Percentiles rank a stretch among this genome's conserved stretches.
These are phyloP conservation scores for Clarireedia monteithiana DNA, from an alignment of 2,329 filamentous ascomycete genomes.

Conservation along the genomic window DNA sequence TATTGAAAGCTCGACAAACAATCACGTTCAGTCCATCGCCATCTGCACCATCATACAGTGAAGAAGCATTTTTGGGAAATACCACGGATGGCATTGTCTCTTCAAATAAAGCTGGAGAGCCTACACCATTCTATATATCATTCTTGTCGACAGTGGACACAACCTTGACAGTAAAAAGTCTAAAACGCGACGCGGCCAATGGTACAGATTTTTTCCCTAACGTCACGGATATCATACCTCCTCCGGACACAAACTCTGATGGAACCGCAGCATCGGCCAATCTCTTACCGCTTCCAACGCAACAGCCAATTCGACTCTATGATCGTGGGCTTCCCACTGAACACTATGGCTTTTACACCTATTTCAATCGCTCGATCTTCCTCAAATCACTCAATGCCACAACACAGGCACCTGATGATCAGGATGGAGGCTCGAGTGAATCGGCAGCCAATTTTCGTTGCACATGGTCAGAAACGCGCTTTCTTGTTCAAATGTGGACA, in stretches of 20 bases:
- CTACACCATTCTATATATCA: conserved; percentile 82
- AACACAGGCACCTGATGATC: conserved; percentile 37
- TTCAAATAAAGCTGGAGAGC: conserved; percentile 68
- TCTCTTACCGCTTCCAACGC: conserved; percentile 60
- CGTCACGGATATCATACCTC: conserved; percentile 50
- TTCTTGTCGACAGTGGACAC: conserved; percentile 45
- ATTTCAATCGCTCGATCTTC: conserved; percentile 84
- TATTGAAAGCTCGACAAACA: conserved; percentile 28
- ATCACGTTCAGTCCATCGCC: conserved; percentile 37
- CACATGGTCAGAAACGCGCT: conserved; percentile 52
- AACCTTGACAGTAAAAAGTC: conserved; percentile 24
- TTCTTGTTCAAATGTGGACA: conserved; percentile 61
- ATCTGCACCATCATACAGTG: conserved; percentile 39
- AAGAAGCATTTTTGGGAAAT: conserved; percentile 76
- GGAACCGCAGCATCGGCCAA: conserved; percentile 65
- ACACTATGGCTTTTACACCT: conserved; percentile 90
- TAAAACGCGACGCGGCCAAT: conserved; percentile 13
- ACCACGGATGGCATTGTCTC: conserved; percentile 69
- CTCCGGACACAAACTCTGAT: conserved; percentile 54
- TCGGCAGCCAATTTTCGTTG: conserved; percentile 47
- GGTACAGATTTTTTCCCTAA: conserved; percentile 29
- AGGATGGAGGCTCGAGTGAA: conserved; percentile 46
- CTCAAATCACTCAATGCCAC: conserved; percentile 38
- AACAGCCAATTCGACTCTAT: conserved; percentile 78
- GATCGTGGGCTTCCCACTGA: conserved; percentile 74